Evolutionary conservation across 805 yeast species (phyloP), one percentile per base, ranked within the genome.

Genomic region (Barnettozyma siamensis): DNA sequence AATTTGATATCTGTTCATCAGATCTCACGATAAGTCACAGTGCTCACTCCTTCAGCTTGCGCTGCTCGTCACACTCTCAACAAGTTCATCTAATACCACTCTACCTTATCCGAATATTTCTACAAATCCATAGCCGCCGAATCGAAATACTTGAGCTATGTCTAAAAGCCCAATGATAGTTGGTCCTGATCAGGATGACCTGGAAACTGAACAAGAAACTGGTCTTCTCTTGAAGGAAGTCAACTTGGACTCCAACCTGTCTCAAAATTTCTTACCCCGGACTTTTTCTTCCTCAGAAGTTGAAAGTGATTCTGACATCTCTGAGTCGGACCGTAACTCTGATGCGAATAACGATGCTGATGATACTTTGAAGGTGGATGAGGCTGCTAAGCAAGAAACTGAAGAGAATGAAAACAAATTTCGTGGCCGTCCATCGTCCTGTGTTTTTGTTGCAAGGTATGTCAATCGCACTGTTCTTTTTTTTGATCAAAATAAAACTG

Each of bases 391-490:
- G n/a, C 18, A 31, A 2, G 32, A 37, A 5, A 13, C 35, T 7
- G 16, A 32, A n/a, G 42, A 33, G 3, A 36, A 30, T 8, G 42
- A 41, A 2, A 38, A 34, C 5, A 30, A 47, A 4, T 57, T 60
- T 37, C 64, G 73, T 31, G 86, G 83, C 7, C 71, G 83, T 35
- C 96, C 96, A 13, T 81, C 95, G 0, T 78, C 94, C 1, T 86
- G 95, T 62, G 84, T 87, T 2, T 87, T 88, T 66, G 95, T 87
- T 42, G 95, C 95, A n/a, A 63, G 55, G 55, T 49, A 40, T 11
- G 55, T 40, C 9, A 11, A 7, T 31, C n/a, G n/a, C n/a, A n/a
- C n/a, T n/a, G n/a, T n/a, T n/a, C n/a, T n/a, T n/a, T n/a, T n/a
- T n/a, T n/a, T n/a, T n/a, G n/a, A n/a, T n/a, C n/a, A n/a, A n/a